Conservation (phyloP, 805 yeast genomes). For the Isabelozyma rhagii region DNA sequence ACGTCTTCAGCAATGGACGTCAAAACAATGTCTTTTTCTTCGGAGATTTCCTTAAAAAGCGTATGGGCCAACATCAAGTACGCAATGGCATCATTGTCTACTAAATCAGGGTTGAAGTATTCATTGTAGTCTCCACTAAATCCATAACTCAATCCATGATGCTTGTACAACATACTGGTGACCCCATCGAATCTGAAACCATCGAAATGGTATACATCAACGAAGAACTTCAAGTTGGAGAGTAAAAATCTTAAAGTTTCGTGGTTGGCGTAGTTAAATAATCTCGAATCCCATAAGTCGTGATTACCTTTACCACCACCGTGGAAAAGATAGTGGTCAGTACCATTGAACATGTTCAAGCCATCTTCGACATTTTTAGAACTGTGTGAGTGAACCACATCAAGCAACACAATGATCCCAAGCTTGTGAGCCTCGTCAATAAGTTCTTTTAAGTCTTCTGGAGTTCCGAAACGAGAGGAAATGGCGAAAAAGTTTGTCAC, state of each 20-base stretch:
- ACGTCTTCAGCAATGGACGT: conserved; percentile 94
- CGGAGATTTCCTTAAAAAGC: conserved; percentile 54
- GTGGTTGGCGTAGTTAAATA: conserved; percentile 87
- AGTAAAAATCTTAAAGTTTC: conserved; percentile 86
- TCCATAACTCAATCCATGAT: conserved; percentile 89
- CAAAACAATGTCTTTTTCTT: conserved; percentile 39
- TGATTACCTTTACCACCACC: conserved; percentile 87
- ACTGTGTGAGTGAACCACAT: conserved; percentile 94
- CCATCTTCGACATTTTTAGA: conserved; percentile 95
- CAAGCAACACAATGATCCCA: conserved; percentile 83
- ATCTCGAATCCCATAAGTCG: conserved; percentile 93
- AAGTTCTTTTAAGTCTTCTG: conserved; percentile 88
- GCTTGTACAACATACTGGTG: conserved; percentile 85
- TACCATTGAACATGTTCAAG: conserved; percentile 87
- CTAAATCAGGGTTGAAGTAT: conserved; percentile 73
- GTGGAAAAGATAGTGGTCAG: conserved; percentile 93
- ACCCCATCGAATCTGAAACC: conserved; percentile 98
- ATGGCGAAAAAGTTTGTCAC: conserved; percentile 88
- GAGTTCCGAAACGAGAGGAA: conserved; percentile 89
- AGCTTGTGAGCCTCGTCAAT: conserved; percentile 87
- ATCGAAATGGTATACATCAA: conserved; percentile 83
- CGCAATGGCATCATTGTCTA: conserved; percentile 82
- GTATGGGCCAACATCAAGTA: conserved; percentile 91
- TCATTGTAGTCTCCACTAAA: conserved; percentile 93
- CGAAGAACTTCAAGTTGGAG: conserved; percentile 77